These are phyloP conservation scores for Trichoderma arundinaceum DNA, from an alignment of 2,329 filamentous ascomycete genomes.

Conservation along the genomic window DNA sequence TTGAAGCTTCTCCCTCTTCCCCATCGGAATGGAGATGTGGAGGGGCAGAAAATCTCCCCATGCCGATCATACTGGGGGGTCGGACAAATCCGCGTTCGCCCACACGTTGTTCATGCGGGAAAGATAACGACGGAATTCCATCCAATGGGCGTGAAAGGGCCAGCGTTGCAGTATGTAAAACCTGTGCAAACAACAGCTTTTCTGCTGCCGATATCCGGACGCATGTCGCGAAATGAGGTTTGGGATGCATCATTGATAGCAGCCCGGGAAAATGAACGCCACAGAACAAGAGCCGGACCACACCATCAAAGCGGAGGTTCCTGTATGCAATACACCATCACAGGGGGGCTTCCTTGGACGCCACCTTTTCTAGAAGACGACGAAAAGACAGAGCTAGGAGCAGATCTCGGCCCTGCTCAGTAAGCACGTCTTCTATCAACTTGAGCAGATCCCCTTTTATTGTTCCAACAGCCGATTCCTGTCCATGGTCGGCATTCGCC, in stretches of 20 bases:
- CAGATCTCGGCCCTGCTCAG: conserved; percentile 21
- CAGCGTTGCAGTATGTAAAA: neutral
- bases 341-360: neutral
- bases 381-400: neutral
- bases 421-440: neutral
- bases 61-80: conserved; percentile 27
- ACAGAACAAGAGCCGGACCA: conserved; percentile 24
- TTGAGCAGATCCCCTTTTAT: neutral
- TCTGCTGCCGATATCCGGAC: neutral
- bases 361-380: conserved; percentile 19
- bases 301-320: conserved; percentile 3
- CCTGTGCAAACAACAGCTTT: neutral
- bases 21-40: conserved; percentile 24
- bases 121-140: neutral
- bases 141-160: no score
- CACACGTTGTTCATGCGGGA: neutral
- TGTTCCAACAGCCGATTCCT: neutral
- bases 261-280: neutral
- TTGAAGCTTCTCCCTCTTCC: conserved; percentile 4
- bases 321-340: conserved; percentile 22
- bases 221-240: neutral
- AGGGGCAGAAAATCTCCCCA: conserved; percentile 20
- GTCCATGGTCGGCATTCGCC: neutral
- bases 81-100: conserved; percentile 20
- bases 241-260: neutral